Percentiles rank a stretch among this genome's conserved stretches.
Conservation (phyloP, 2,329 filamentous ascomycete species). For the Phyllosticta citribraziliensis region DNA sequence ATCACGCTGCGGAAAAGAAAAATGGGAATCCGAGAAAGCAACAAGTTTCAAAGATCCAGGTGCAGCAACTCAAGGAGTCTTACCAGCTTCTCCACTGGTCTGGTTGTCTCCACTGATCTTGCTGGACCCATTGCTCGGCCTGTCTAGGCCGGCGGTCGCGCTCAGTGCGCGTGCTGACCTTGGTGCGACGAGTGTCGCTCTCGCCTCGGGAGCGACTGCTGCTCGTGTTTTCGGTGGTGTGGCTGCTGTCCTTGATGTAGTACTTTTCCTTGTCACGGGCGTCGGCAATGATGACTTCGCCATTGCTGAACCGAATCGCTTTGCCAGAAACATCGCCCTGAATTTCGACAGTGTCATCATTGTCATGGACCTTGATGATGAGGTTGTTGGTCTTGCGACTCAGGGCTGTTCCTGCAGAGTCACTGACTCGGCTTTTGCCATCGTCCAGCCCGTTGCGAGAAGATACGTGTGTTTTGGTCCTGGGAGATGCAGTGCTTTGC, state of each 20-base stretch:
- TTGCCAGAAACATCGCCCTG: conserved; percentile 2
- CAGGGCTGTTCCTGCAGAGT: neutral
- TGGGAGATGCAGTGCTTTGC: conserved; percentile 1
- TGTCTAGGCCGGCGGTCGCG: neutral
- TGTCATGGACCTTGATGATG: neutral
- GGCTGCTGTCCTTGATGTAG: conserved; percentile 3
- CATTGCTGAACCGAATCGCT: neutral
- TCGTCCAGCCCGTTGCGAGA: conserved; percentile 2
- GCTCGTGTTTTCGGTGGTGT: conserved; percentile 2
- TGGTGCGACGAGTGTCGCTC: neutral
- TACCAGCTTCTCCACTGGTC: neutral
- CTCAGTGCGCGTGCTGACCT: neutral
- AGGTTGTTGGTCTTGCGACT: conserved; percentile 3
- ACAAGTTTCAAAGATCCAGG: neutral
- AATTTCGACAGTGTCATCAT: conserved; percentile 1
- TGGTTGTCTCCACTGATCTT: neutral
- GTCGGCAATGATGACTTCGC: conserved; percentile 5
- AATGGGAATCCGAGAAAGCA: neutral
- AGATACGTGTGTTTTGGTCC: neutral
- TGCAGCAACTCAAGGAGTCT: neutral
- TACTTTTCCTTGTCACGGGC: conserved; percentile 1
- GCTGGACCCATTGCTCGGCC: neutral
- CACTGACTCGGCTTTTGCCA: conserved; percentile 3
- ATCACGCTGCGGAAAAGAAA: neutral
- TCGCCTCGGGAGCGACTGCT: conserved; percentile 7